Base-by-base conservation (phyloP, 2,329 filamentous ascomycete genomes). In the Talaromyces sp. region DNA sequence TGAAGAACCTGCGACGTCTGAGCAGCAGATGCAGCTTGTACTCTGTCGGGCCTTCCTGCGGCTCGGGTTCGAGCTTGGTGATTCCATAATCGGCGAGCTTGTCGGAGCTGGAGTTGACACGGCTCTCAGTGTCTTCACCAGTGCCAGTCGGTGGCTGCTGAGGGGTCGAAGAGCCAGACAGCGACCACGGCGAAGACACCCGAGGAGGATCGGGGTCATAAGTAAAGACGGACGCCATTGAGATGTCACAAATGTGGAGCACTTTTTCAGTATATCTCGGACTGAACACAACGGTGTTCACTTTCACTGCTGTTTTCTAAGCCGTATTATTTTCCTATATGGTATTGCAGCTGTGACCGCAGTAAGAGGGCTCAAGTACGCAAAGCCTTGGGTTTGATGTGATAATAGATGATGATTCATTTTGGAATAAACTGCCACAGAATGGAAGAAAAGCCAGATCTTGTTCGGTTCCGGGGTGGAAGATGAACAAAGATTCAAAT, bases 171-270 rank as follows among this genome's bases (percentile, higher is more conserved):
- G 77, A 72, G 58, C 77, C 77, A 41, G 87, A 83, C 11, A 81
- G 85, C 56, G 88, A 83, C 94, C 94, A 99, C 17, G 94, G 94
- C 19, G 93, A 97, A 14, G 90, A 88, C 38, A 97, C 91, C 73
- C 90, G 82, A 1, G 91, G 90, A 52, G 92, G 91, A 65, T 96
- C 89, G 2, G 91, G 87, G 63, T 97, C 91, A 72, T 90, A 99
- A 0, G 93, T 97, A 73, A 99, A 99, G 66, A 99, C 91, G 12
- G 93, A 97, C 61, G 94, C 93, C 90, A 94, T 95, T 63, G 14
- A 67, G 54, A 50, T 46, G 5, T 1, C 26, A 38, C 26, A 38
- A 24, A n/a, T 17, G 32, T 35, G 12, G 32, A 4, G 12, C 32
- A 14, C 32, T 38, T 5, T 21, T 6, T 51, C 41, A 57, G 43